Percentiles rank a stretch among this genome's conserved stretches.
phyloP scores from a whole-genome alignment of 768 basidiomycete species.

The Phallus indusiatus region DNA sequence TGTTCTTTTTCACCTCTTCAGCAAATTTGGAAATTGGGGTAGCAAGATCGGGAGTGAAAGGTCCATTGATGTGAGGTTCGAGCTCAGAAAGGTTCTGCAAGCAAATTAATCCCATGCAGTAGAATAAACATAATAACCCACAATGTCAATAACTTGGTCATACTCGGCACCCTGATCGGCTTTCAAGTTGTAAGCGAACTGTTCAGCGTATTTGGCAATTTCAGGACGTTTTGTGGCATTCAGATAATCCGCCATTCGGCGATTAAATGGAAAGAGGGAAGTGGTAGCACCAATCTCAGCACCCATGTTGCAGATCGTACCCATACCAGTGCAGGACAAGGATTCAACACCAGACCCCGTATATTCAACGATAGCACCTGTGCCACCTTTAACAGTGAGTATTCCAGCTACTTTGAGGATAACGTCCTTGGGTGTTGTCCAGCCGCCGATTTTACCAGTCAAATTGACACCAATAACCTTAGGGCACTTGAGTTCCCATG shows the following conservation, averaged over 20 bases:
- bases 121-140: constrained; percentile 27
- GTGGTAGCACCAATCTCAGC: constrained; percentile 99
- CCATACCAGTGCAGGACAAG: constrained; percentile 98
- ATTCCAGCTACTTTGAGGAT: constrained; percentile 99
- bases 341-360: constrained; percentile 90
- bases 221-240: constrained; percentile 87
- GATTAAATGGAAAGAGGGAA: constrained; percentile 97
- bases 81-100: constrained; percentile 85
- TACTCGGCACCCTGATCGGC: constrained; percentile 88
- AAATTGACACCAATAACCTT: constrained; percentile 98
- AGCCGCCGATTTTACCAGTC: constrained; percentile 89
- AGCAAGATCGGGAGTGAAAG: constrained; percentile 99
- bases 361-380: constrained; percentile 98
- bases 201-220: constrained; percentile 82
- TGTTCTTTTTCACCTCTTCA: constrained; percentile 83
- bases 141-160: constrained; percentile 89
- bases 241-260: constrained; percentile 88
- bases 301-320: constrained; percentile 99
- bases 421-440: constrained; percentile 98
- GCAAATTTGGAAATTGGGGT: constrained; percentile 97
- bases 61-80: constrained; percentile 98
- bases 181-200: constrained; percentile 83
- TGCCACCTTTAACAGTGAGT: constrained; percentile 98
- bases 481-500: constrained; percentile 99
- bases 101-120: neutral